Base-by-base conservation (phyloP, 2,329 filamentous ascomycete genomes). In the Diaporthe citriasiana region DNA sequence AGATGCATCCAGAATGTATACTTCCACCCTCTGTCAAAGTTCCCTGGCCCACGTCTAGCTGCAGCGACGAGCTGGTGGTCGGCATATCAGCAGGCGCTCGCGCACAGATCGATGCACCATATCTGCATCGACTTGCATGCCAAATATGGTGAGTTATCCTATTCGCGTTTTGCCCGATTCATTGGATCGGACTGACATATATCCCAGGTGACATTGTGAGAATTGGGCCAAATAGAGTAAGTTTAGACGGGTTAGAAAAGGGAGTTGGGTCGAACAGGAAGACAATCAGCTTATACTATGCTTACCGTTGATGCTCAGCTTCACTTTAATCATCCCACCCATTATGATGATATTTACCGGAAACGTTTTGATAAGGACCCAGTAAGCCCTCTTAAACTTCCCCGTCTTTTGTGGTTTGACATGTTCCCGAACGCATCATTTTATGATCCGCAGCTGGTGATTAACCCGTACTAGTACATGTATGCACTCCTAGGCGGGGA, bases 21-120 rank as follows among this genome's bases (percentile, higher is more conserved):
- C 50, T 51, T 51, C 19, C 50, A 51, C 27, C 50, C 50, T 25
- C 50, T 51, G n/a, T 51, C 50, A 27, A 51, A 51, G 25, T 51
- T 51, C 9, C 50, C 50, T 51, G 50, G 50, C n/a, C 50, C 50
- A 27, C 50, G 50, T 51, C 10, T 51, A 51, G 50, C 50, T 27
- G 50, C 50, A 51, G 50, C 50, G 4, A 51, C 50, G 50, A 51
- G 50, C 50, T 51, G 50, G 50, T 51, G 50, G 50, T 51, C 50
- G 27, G n/a, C 50, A 13, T 51, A 51, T 27, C 50, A 51, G 50
- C 50, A 51, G 25, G 50, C 50, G 50, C n/a, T 51, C 12, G 50
- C 50, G n/a, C 50, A 51, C 50, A 51, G 50, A 7, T 51, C 50
- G n/a, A 51, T 51, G 50, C 50, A 51, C 27, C 50, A 51, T 12